Evolutionary conservation across 441 rosid species (phyloP), one percentile per base, ranked within the genome.

Genomic region (Erodium trifolium): DNA sequence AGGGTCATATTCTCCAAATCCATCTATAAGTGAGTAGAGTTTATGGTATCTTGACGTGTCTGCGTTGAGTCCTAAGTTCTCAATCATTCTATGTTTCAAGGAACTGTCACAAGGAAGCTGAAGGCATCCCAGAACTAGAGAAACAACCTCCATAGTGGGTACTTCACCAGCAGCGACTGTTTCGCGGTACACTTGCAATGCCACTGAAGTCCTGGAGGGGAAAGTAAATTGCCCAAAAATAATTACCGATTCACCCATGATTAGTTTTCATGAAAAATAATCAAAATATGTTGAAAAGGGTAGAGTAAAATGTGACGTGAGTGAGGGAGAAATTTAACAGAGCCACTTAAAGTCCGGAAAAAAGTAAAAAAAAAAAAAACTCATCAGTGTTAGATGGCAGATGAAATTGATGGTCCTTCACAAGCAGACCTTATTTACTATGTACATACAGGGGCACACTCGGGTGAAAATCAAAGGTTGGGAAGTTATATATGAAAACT

Each of bases 1-100:
- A 71, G 97, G 89, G 75, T 93, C 98, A 63, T 88, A 93, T 80
- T 93, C 97, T 74, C 90, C 98, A 82, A 91, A 93, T 72, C 97
- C 97, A 71, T 93, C 98, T 4, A 93, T 80, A 70, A 91, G 72
- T 23, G 96, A 85, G 76, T 82, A 79, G 39, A 89, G 84, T 71
- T 84, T 86, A 39, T 82, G 82, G 72, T 59, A 65, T 77, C 72
- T 86, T 75, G 90, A 78, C 19, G 88, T 37, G 59, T 85, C 83
- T 43, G 72, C 78, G 76, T 71, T 76, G 66, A 86, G 79, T 74
- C 83, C 89, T 68, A 89, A 75, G 79, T 80, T 85, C 73, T 90
- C 96, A n/a, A 91, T 72, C 35, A 91, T 82, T 75, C 76, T 85
- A 65, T 70, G 73, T 81, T 85, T 87, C 74, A 89, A 67, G 65